Evolutionary conservation across 352 stramenopile genomes (phyloP), one percentile per base, ranked within the genome.

Genomic region (Phytopythium mirpurense): DNA sequence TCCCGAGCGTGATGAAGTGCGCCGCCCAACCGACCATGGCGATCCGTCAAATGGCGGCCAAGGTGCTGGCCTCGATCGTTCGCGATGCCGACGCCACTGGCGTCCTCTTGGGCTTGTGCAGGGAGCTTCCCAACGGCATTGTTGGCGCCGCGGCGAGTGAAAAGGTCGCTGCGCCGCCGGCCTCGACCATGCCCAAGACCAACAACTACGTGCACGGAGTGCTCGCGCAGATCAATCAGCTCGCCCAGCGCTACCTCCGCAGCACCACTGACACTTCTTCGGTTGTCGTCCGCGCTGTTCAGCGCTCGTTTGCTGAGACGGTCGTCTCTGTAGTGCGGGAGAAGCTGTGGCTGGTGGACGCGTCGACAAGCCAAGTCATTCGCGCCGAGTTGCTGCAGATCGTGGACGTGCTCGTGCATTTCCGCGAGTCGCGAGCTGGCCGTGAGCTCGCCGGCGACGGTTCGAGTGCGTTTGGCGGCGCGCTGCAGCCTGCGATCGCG

Each of bases 11-110:
- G 16, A 61, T 83, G 31, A 60, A 74, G 50, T 93, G 85, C 54
- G 81, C 81, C 14, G 76, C 63, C 35, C 76, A 91, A 37, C 68
- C 73, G 6, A 82, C 82, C n/a, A 83, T 87, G 56, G 67, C 84
- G 32, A 85, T 90, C 35, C 83, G 83, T 18, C 64, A 86, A 27
- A 95, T 95, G 78, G 77, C 85, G 35, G 81, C 81, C 0, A 72
- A 83, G 48, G 85, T 88, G n/a, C 51, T 95, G 26, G 83, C 75
- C 1, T 60, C 78, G 10, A 90, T 95, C 35, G 65, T 88, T 4
- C 72, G 64, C 16, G 68, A 86, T 31, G 63, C 64, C n/a, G 65
- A 87, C 43, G 74, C 74, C n/a, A 51, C 70, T 10, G 51, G n/a
- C 1, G 51, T 89, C 16, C 49, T 88, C 41, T 56, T 47, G 3